Evolutionary conservation across 306 rosid species (phyloP).

Genomic region (Mucuna pruriens): DNA sequence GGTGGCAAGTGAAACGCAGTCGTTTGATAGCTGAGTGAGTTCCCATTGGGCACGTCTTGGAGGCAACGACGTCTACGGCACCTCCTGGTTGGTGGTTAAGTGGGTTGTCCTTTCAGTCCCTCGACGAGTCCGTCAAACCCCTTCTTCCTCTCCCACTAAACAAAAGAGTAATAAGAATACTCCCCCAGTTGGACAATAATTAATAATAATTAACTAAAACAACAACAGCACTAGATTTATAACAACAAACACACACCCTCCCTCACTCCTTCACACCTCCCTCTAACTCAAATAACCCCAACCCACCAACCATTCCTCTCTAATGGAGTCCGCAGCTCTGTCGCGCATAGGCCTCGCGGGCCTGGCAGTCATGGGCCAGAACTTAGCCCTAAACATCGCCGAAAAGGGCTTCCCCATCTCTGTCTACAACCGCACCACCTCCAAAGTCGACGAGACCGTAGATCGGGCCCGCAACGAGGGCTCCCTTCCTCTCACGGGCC

Average conservation of each 20-base stretch:
- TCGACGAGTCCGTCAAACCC: conserved; percentile 84
- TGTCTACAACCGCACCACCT: conserved; percentile 87
- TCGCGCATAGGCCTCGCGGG: conserved; percentile 95
- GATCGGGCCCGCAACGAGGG: conserved; percentile 79
- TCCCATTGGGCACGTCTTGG: conserved; percentile 4
- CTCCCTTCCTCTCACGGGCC: conserved; percentile 69
- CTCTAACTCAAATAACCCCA: no score
- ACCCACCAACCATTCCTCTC: neutral
- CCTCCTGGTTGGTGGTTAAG: conserved; percentile 48
- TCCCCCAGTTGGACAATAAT: neutral
- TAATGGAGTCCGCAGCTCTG: conserved; percentile 69
- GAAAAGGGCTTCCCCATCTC: conserved; percentile 97
- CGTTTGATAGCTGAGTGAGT: neutral
- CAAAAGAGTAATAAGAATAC: neutral
- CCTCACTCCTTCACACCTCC: neutral
- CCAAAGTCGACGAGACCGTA: conserved; percentile 90
- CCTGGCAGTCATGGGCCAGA: conserved; percentile 98
- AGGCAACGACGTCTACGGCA: conserved; percentile 42
- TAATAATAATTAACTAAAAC: neutral
- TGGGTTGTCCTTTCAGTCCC: conserved; percentile 63
- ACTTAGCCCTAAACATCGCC: conserved; percentile 93
- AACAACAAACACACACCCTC: neutral
- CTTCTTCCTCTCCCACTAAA: neutral
- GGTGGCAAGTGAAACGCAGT: conserved; percentile 21
- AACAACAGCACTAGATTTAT: neutral